Evolutionary conservation across 1,284 basidiomycete species (phyloP).

Genomic region (Pyrrhoderma noxium): DNA sequence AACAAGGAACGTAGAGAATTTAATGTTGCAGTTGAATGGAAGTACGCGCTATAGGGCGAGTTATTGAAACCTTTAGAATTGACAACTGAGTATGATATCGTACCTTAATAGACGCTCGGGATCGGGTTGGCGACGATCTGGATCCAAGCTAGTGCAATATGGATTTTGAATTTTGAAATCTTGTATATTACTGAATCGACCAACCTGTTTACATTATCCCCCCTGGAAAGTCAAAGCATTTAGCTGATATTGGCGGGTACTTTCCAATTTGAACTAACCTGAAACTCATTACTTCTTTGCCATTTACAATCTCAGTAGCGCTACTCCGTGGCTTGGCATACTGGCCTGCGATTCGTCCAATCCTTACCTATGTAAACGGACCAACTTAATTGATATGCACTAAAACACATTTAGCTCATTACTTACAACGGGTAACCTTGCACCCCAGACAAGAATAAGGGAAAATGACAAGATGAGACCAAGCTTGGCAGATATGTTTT

Average conservation of each 20-base stretch:
- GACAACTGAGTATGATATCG: slow-evolving; percentile 14
- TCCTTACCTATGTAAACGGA: slow-evolving; percentile 50
- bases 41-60: slow-evolving; percentile 68
- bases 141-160: slow-evolving; percentile 43
- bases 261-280: slow-evolving; percentile 39
- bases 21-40: slow-evolving; percentile 89
- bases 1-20: slow-evolving; percentile 89
- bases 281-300: slow-evolving; percentile 71
- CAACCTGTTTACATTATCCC: slow-evolving; percentile 93
- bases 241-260: neutral
- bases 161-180: neutral
- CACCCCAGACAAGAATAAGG: slow-evolving; percentile 91
- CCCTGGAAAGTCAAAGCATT: slow-evolving; percentile 55
- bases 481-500: slow-evolving; percentile 91
- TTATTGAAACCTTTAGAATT: neutral
- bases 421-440: slow-evolving; percentile 77
- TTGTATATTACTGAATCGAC: slow-evolving; percentile 22
- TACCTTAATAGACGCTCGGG: slow-evolving; percentile 80
- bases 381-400: neutral
- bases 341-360: slow-evolving; percentile 91
- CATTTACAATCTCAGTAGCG: slow-evolving; percentile 70
- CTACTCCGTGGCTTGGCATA: slow-evolving; percentile 96
- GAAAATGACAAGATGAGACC: slow-evolving; percentile 94
- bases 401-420: neutral
- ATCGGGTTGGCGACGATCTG: slow-evolving; percentile 76